Percentiles rank a stretch among this genome's conserved stretches.
phyloP scores from a whole-genome alignment of 495 filamentous ascomycete genomes.

The Penicillium goetzii region DNA sequence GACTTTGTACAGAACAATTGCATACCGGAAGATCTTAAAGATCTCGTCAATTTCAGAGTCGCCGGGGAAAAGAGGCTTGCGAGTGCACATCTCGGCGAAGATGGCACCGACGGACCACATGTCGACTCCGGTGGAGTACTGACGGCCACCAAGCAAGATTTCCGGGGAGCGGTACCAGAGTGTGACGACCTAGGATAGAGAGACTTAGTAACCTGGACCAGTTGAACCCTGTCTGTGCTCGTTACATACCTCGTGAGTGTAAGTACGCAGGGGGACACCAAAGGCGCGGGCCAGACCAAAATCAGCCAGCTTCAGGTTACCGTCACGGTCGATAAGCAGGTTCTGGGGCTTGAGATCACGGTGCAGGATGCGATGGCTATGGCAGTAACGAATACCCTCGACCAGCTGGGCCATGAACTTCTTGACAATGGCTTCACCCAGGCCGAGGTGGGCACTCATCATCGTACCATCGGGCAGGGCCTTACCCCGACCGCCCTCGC shows the following conservation, averaged over 20 bases:
- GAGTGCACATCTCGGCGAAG: slow-evolving; percentile 99
- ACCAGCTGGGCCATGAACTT: slow-evolving; percentile 97
- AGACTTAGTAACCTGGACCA: not conserved
- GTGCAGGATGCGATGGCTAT: slow-evolving; percentile 92
- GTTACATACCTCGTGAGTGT: slow-evolving; percentile 82
- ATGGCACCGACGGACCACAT: slow-evolving; percentile 99
- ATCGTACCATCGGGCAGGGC: slow-evolving; percentile 79
- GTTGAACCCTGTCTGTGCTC: not conserved
- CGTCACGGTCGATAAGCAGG: slow-evolving; percentile 89
- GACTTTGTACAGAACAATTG: not conserved
- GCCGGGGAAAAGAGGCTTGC: slow-evolving; percentile 95
- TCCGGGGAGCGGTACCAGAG: slow-evolving; percentile 99
- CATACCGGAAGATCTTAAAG: slow-evolving; percentile 97
- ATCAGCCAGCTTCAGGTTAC: slow-evolving; percentile 96
- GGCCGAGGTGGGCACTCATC: slow-evolving; percentile 69
- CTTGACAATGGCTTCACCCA: slow-evolving; percentile 91
- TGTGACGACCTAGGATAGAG: slow-evolving; percentile 74
- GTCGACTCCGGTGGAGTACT: slow-evolving; percentile 98
- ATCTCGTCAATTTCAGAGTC: slow-evolving; percentile 99
- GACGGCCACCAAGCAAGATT: slow-evolving; percentile 93
- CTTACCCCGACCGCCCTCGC: slow-evolving; percentile 87
- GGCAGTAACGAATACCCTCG: slow-evolving; percentile 91
- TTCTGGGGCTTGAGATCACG: slow-evolving; percentile 99
- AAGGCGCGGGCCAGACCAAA: slow-evolving; percentile 97
- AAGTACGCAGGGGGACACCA: slow-evolving; percentile 92